Conservation (phyloP, 352 stramenopile species). For the Phytophthora pistaciae region DNA sequence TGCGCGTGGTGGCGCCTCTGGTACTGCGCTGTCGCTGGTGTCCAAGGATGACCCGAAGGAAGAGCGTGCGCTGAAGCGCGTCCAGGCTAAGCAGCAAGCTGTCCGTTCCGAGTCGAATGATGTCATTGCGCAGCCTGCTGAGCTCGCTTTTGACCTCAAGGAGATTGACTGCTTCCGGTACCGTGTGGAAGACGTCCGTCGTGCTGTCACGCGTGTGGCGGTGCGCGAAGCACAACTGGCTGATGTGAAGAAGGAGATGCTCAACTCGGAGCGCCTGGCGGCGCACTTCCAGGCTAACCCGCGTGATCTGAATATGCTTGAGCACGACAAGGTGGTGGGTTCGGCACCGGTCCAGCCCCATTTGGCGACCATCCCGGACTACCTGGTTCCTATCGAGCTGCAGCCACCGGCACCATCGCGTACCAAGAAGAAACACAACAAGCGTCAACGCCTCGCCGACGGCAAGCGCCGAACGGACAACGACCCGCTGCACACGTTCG, state of each 20-base stretch:
- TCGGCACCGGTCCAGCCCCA: conserved; percentile 95
- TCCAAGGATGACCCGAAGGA: conserved; percentile 84
- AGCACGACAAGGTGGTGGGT: conserved; percentile 97
- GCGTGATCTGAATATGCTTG: conserved; percentile 93
- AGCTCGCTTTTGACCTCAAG: conserved; percentile 97
- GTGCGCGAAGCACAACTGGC: conserved; percentile 96
- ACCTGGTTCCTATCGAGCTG: conserved; percentile 97
- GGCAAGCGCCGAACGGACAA: conserved; percentile 93
- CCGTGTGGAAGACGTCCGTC: conserved; percentile 95
- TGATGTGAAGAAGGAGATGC: conserved; percentile 98
- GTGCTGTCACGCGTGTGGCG: conserved; percentile 94
- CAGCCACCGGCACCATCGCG: conserved; percentile 84
- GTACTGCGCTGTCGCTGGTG: conserved; percentile 97
- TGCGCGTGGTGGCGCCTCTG: conserved; percentile 95
- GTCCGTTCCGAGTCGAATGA: conserved; percentile 82
- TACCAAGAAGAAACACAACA: conserved; percentile 78
- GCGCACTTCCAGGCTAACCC: conserved; percentile 98
- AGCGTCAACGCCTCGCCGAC: conserved; percentile 65
- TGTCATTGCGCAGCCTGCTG: conserved; percentile 92
- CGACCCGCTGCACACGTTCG: conserved; percentile 97
- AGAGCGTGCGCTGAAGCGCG: conserved; percentile 81
- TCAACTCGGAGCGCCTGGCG: conserved; percentile 98
- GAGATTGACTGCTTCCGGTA: conserved; percentile 99
- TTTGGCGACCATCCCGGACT: conserved; percentile 96
- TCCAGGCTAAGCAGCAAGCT: conserved; percentile 94